Evolutionary conservation across 768 basidiomycete species (phyloP), one percentile per base, ranked within the genome.

Genomic region (Rossbeevera mucosa): DNA sequence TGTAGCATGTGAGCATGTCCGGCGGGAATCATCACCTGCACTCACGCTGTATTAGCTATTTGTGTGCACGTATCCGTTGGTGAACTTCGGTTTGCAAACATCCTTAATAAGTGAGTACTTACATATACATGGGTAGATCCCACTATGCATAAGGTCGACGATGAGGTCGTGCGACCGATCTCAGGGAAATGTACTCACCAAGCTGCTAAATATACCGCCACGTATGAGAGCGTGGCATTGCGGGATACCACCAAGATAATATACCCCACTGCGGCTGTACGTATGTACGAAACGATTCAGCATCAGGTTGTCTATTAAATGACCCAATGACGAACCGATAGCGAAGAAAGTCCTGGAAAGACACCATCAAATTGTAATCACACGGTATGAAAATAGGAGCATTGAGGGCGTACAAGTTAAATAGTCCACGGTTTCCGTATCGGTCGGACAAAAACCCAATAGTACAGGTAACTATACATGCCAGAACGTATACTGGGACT

Each of bases 111-210:
- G 33, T 0, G 18, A 40, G 7, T 59, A 67, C 82, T 79, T 63
- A 83, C 85, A 75, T 56, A 88, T 83, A 28, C 81, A 74, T 4
- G 87, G 85, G 63, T 86, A 90, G 51, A 90, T 88, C 6, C 88
- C 88, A 56, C 83, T 82, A 49, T 12, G 29, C n/a, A n/a, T n/a
- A n/a, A 25, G 0, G 20, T 38, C 5, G 20, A 51, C 8, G 36
- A 51, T 29, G 52, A 57, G 21, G 12, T 16, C 28, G 7, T 14
- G 12, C 12, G 11, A 8, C 9, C 14, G 0, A n/a, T n/a, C 14
- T 6, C 8, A 28, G 30, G 14, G 14, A 42, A 38, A 13, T 26
- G 20, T 44, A 62, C 79, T 66, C 53, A 83, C 83, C 79, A 80
- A 44, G 86, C 80, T 9, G 87, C 86, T 59, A 88, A 68, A 63